Evolutionary conservation across 805 yeast genomes (phyloP).

Genomic region (Debaryomyces maramus): DNA sequence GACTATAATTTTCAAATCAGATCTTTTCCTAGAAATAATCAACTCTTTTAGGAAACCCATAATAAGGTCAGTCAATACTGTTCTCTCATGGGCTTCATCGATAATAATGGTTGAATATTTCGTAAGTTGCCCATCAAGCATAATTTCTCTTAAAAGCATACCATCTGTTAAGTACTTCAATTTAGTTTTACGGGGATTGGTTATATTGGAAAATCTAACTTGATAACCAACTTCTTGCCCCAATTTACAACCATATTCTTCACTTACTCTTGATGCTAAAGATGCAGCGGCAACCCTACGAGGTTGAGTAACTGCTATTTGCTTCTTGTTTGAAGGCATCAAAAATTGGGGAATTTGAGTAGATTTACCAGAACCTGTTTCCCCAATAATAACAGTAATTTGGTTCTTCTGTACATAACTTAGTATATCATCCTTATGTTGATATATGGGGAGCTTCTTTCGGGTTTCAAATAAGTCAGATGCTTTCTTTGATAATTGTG

Average conservation of each 20-base stretch:
- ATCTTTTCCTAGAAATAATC: constrained; percentile 46
- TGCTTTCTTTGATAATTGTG: constrained; percentile 41
- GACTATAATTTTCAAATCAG: constrained; percentile 67
- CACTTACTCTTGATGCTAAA: constrained; percentile 88
- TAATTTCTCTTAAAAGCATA: constrained; percentile 89
- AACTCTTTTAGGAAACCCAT: constrained; percentile 84
- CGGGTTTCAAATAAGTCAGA: constrained; percentile 50
- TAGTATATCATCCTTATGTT: constrained; percentile 63
- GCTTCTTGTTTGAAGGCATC: constrained; percentile 51
- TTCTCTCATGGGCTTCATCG: constrained; percentile 98
- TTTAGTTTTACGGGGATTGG: constrained; percentile 55
- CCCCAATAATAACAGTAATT: constrained; percentile 87
- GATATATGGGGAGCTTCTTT: constrained; percentile 70
- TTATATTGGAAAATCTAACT: constrained; percentile 82
- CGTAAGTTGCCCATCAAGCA: constrained; percentile 65
- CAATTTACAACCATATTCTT: constrained; percentile 73
- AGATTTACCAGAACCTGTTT: constrained; percentile 97
- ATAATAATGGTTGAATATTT: constrained; percentile 76
- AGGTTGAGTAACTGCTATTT: constrained; percentile 93
- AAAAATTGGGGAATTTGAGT: constrained; percentile 94
- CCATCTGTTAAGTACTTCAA: constrained; percentile 93
- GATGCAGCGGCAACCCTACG: constrained; percentile 97
- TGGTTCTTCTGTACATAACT: constrained; percentile 53
- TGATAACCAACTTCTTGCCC: constrained; percentile 90
- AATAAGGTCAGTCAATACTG: constrained; percentile 84